A percentile compares a stretch with the other conserved stretches of the same genome.
These are phyloP conservation scores for Cadophora sp. DNA, from an alignment of 2,329 filamentous ascomycete genomes.

Conservation along the genomic window DNA sequence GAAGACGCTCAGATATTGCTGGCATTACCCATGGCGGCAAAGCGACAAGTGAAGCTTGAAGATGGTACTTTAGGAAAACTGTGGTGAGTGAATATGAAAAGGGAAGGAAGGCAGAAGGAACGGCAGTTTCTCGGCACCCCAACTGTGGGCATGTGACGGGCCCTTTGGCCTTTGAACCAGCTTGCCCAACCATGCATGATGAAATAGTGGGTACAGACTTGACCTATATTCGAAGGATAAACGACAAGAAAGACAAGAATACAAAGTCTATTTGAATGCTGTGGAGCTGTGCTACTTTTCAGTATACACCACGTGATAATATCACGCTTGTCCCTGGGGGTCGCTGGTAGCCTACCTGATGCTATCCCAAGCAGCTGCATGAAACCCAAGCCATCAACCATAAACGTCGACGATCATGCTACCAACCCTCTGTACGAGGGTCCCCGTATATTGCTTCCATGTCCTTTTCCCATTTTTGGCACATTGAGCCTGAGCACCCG, in stretches of 20 bases:
- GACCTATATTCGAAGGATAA: neutral
- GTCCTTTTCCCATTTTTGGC: slow-evolving; percentile 19
- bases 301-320: slow-evolving; percentile 22
- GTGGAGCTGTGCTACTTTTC: slow-evolving; percentile 14
- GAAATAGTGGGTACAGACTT: neutral
- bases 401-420: slow-evolving; percentile 31
- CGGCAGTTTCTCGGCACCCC: neutral
- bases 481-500: slow-evolving; percentile 23
- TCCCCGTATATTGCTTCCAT: slow-evolving; percentile 20
- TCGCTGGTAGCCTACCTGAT: slow-evolving; percentile 16
- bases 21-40: neutral
- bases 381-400: slow-evolving; percentile 22
- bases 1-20: neutral
- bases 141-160: neutral
- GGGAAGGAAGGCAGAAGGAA: neutral
- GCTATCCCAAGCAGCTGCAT: slow-evolving; percentile 26
- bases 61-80: neutral
- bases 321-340: slow-evolving; percentile 17
- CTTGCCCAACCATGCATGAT: too few relatives aligned
- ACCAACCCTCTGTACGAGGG: slow-evolving; percentile 8
- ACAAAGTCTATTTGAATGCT: slow-evolving; percentile 9
- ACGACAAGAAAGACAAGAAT: neutral
- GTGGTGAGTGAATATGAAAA: neutral
- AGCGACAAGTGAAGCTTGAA: neutral
- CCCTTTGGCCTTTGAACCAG: neutral